Percentiles rank a stretch among this genome's conserved stretches.
phyloP scores from a whole-genome alignment of 164 flowering plant species.

The Vitis cinerea region DNA sequence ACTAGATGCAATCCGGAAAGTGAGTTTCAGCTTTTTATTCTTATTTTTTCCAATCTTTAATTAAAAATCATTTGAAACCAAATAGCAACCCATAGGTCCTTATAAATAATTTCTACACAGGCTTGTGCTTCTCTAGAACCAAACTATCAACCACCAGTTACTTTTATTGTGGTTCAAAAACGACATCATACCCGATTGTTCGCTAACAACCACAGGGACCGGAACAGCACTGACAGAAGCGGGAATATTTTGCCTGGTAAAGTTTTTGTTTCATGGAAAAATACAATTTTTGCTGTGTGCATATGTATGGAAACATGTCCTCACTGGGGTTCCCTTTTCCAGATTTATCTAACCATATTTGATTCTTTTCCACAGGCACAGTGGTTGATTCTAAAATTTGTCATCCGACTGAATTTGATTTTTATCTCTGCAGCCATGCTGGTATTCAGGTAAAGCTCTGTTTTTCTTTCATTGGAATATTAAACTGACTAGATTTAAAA shows the following conservation, averaged over 20 bases:
- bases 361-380: slow-evolving; percentile 41
- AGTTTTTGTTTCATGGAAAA: neutral
- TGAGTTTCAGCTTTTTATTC: slow-evolving; percentile 14
- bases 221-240: slow-evolving; percentile 73
- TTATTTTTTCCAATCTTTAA: neutral
- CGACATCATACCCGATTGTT: slow-evolving; percentile 89
- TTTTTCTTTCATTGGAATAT: neutral
- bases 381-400: slow-evolving; percentile 88
- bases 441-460: slow-evolving; percentile 69
- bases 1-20: slow-evolving; percentile 87
- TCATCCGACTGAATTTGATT: slow-evolving; percentile 92
- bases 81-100: neutral
- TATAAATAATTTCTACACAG: slow-evolving; percentile 30
- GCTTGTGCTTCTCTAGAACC: slow-evolving; percentile 94
- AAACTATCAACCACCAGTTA: slow-evolving; percentile 84
- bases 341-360: slow-evolving; percentile 8
- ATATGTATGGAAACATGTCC: neutral
- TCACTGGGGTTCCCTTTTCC: slow-evolving; percentile 8
- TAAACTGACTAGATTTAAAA: neutral
- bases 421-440: slow-evolving; percentile 95
- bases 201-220: slow-evolving; percentile 68
- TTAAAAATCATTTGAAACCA: neutral
- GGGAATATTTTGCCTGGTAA: slow-evolving; percentile 86
- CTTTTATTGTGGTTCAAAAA: slow-evolving; percentile 89
- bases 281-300: neutral